Evolutionary conservation across 2,329 filamentous ascomycete species (phyloP).

Genomic region (Aureobasidium mangrovei): DNA sequence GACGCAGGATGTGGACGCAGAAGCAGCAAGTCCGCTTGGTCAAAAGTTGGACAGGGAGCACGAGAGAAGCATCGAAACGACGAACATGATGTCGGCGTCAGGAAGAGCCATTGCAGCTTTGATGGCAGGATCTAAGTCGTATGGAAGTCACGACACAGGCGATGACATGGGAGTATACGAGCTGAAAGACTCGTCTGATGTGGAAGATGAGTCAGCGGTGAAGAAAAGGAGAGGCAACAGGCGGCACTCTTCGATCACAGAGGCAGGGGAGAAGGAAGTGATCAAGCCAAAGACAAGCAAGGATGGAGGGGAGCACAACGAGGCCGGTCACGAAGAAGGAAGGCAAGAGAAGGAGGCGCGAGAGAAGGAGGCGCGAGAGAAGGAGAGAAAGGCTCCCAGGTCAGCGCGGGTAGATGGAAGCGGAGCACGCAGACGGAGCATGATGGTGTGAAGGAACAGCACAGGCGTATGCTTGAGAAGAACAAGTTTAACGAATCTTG

Average conservation of each 20-base stretch:
- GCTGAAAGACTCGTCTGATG: constrained; percentile 24
- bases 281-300: constrained; percentile 5
- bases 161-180: constrained; percentile 27
- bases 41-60: constrained; percentile 15
- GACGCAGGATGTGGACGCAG: background rate
- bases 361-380: constrained; percentile 17
- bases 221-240: constrained; percentile 7
- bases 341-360: constrained; percentile 18
- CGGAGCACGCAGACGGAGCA: constrained; percentile 23
- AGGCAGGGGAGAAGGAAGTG: background rate
- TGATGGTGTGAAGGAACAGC: constrained; percentile 21
- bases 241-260: constrained; percentile 13
- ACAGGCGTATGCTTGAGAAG: no score
- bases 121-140: constrained; percentile 7
- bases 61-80: constrained; percentile 1
- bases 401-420: constrained; percentile 23
- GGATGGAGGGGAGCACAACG: background rate
- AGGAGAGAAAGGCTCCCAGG: constrained; percentile 21
- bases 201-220: background rate
- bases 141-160: background rate
- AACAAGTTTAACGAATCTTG: no score
- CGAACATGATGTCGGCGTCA: background rate
- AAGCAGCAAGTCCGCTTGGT: constrained; percentile 18
- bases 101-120: constrained; percentile 15
- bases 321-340: background rate